Evolutionary conservation across 1,139 yeast species (phyloP).

Genomic region (Arxiozyma telluris): DNA sequence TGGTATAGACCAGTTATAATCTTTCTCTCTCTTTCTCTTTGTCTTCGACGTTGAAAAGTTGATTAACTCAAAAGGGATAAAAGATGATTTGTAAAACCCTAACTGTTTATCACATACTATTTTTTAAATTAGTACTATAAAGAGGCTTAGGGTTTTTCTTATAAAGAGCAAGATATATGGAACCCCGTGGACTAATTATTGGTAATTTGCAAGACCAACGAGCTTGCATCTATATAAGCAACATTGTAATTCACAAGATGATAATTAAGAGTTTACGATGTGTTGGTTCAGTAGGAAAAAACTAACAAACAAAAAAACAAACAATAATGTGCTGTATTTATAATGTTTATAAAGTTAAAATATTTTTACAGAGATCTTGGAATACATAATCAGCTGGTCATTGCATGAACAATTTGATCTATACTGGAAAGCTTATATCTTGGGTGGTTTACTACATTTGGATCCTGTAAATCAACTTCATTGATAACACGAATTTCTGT

Average conservation of each 20-base stretch:
- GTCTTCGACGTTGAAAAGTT: neutral
- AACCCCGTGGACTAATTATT: neutral
- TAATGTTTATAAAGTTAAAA: neutral
- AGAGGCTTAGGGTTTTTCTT: neutral
- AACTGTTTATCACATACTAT: neutral
- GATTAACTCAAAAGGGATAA: too few relatives aligned
- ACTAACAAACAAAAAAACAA: neutral
- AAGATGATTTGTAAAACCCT: conserved; percentile 5
- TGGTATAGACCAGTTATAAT: too few relatives aligned
- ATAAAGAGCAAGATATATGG: neutral
- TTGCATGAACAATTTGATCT: neutral
- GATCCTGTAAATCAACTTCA: neutral
- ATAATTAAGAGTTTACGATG: too few relatives aligned
- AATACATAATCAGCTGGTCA: neutral
- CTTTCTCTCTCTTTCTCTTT: neutral
- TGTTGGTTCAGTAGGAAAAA: too few relatives aligned
- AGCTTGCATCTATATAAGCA: too few relatives aligned
- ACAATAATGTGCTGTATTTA: too few relatives aligned
- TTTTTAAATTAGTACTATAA: neutral
- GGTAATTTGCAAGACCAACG: neutral
- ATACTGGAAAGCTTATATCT: neutral
- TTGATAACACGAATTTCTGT: neutral
- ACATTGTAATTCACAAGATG: neutral
- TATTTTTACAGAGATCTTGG: neutral
- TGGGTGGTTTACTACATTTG: neutral